Evolutionary conservation across 192 early-diverging fungal species (phyloP), one percentile per base, ranked within the genome.

Genomic region (Kappamyces sp.): DNA sequence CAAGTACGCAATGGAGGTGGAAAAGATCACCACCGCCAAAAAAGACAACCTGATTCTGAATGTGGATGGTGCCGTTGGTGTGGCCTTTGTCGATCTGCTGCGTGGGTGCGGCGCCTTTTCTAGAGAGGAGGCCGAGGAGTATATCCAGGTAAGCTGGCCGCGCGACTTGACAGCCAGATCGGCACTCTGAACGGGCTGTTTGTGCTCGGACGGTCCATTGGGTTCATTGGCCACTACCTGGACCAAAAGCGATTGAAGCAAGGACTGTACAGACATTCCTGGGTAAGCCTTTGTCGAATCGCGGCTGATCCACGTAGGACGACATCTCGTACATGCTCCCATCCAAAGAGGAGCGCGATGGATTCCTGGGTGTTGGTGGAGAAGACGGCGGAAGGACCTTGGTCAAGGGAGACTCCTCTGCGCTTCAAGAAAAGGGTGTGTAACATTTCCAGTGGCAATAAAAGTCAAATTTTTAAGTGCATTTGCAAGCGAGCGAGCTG

Each of bases 191-290:
- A 98, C 70, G 94, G 94, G 12, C 77, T 98, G 59, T 98, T 98
- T 73, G 93, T 98, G 12, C 77, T 98, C 37, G 94, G 93, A 41
- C 87, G 95, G 42, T 84, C 84, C 55, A 91, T 96, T 66, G 95
- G 95, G 42, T 98, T 98, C 74, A 94, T 94, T 74, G 95, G 95
- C 39, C 95, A 98, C 66, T 93, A 90, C 71, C 80, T 98, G 52
- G 95, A 98, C 81, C 95, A 98, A 81, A 92, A 91, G 84, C 76
- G 95, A 34, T 81, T 98, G 67, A 98, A 98, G 88, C 95, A 98
- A 73, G 93, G 92, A 33, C 70, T 97, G 65, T 98, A 98, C 88
- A 81, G 93, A 67, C 95, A 97, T 76, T 92, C 93, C 47, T 94
- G 89, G 90, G 94, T 95, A 73, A 92, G 95, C 69, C 94, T 97